Conservation (phyloP, 2,329 filamentous ascomycete genomes). For the Botryosphaeria dothidea region DNA sequence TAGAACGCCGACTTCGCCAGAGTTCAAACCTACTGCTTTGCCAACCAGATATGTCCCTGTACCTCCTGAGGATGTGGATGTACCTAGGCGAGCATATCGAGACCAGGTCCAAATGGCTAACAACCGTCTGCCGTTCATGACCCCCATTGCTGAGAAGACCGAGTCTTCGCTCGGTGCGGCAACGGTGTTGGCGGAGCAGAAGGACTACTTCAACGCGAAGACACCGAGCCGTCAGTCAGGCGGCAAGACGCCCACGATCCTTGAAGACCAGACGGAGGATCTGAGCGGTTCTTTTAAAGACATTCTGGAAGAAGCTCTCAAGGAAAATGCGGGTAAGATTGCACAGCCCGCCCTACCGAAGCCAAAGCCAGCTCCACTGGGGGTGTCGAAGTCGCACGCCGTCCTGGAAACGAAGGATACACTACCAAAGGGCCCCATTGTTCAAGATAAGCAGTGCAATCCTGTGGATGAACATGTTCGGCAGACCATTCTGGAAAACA, state of each 20-base stretch:
- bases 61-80: conserved; percentile 82
- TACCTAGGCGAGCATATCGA: conserved; percentile 76
- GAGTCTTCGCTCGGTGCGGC: conserved; percentile 74
- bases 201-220: conserved; percentile 66
- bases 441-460: conserved; percentile 83
- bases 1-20: conserved; percentile 46
- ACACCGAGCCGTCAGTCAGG: conserved; percentile 69
- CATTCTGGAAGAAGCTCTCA: conserved; percentile 53
- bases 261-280: conserved; percentile 50
- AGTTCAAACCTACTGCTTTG: conserved; percentile 24
- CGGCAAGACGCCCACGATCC: conserved; percentile 35
- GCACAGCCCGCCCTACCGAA: conserved; percentile 52
- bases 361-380: conserved; percentile 27
- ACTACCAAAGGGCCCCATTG: conserved; percentile 67
- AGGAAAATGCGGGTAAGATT: conserved; percentile 46
- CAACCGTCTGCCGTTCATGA: conserved; percentile 96
- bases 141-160: conserved; percentile 93
- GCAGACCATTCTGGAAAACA: conserved; percentile 70
- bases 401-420: conserved; percentile 38
- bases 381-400: conserved; percentile 24
- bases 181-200: conserved; percentile 42
- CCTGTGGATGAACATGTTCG: conserved; percentile 79
- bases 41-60: conserved; percentile 72
- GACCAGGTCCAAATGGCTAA: conserved; percentile 80
- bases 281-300: conserved; percentile 74